These are phyloP conservation scores for Claviceps fusiformis DNA, from an alignment of 2,329 filamentous ascomycete species.

Conservation along the genomic window DNA sequence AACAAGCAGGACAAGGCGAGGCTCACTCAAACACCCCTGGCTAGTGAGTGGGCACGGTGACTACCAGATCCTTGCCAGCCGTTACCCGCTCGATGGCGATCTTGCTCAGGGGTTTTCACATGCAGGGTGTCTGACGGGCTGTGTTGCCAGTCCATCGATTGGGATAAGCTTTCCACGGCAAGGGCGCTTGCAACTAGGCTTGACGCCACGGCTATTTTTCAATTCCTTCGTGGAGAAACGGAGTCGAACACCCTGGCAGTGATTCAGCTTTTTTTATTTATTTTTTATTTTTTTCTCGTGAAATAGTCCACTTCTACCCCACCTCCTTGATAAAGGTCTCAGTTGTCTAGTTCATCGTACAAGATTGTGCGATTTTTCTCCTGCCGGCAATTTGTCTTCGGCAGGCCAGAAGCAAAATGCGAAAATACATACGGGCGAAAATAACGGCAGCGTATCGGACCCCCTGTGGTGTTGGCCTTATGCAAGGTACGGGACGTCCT, in stretches of 20 bases:
- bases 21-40: neutral
- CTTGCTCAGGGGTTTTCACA: neutral
- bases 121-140: neutral
- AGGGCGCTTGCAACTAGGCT: neutral
- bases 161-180: neutral
- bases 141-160: neutral
- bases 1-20: neutral
- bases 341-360: neutral
- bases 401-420: neutral
- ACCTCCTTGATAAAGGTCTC: neutral
- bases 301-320: neutral
- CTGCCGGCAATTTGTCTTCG: neutral
- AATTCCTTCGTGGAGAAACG: neutral
- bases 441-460: neutral
- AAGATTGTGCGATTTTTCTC: neutral
- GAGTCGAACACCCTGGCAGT: neutral
- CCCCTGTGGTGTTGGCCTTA: neutral
- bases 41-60: neutral
- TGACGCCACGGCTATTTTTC: neutral
- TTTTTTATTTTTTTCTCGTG: too few relatives aligned
- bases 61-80: neutral
- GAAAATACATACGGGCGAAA: neutral
- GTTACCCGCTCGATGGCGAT: neutral
- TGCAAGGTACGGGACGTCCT: conserved; percentile 1
- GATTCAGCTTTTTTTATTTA: neutral